Evolutionary conservation across 2,329 filamentous ascomycete species (phyloP).

Genomic region (Phoma herbarum): DNA sequence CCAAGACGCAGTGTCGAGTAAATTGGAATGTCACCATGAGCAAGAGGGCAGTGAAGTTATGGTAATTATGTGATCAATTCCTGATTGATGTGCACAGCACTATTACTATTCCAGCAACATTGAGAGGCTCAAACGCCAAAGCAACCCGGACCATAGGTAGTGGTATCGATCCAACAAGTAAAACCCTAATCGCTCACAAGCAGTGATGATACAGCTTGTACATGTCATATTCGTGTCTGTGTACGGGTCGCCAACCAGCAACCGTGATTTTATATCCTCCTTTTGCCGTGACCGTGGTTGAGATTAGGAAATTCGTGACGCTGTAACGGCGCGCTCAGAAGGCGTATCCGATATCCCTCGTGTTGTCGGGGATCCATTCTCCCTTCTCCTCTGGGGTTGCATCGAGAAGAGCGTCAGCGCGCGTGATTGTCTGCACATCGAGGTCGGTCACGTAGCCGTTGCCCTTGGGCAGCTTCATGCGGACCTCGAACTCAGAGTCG

Average conservation of each 20-base stretch:
- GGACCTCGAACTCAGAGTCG: constrained; percentile 91
- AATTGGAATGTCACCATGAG: background rate
- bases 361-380: constrained; percentile 79
- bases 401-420: constrained; percentile 82
- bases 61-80: constrained; percentile 5
- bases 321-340: constrained; percentile 11
- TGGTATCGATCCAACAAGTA: constrained; percentile 23
- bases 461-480: constrained; percentile 72
- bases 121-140: constrained; percentile 12
- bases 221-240: constrained; percentile 28
- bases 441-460: constrained; percentile 91
- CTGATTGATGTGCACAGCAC: constrained; percentile 21
- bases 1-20: background rate
- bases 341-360: constrained; percentile 39
- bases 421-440: constrained; percentile 86
- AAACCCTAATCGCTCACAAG: constrained; percentile 7
- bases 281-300: constrained; percentile 10
- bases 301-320: constrained; percentile 12
- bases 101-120: constrained; percentile 12
- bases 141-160: constrained; percentile 22
- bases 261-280: constrained; percentile 25
- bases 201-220: constrained; percentile 17
- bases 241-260: constrained; percentile 27
- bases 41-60: background rate
- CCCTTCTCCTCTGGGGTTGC: constrained; percentile 89